Conservation (phyloP, 2,329 filamentous ascomycete genomes). For the Penicillium sp. region DNA sequence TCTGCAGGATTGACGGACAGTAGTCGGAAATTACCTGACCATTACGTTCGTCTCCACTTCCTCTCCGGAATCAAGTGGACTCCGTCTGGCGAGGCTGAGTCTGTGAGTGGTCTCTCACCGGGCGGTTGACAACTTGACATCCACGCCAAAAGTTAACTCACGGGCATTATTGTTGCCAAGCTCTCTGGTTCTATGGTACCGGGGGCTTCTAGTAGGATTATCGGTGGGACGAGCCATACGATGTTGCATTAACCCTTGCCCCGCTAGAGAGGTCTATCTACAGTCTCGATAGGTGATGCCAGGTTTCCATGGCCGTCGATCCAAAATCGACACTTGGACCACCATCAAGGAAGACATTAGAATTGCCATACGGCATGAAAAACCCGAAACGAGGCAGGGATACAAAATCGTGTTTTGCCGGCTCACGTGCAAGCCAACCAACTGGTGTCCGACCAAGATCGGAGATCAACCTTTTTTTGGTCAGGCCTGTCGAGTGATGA, state of each 20-base stretch:
- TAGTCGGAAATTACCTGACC: conserved; percentile 22
- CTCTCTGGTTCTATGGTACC: not conserved
- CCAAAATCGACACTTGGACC: too few relatives aligned
- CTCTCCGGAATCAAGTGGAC: conserved; percentile 1
- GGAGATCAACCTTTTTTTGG: not conserved
- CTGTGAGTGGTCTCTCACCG: not conserved
- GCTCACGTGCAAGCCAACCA: not conserved
- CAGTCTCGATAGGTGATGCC: not conserved
- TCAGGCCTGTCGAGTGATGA: not conserved
- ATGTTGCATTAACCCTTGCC: not conserved
- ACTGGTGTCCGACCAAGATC: too few relatives aligned
- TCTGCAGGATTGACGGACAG: conserved; percentile 8
- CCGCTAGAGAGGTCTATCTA: conserved; percentile 3
- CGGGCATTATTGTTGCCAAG: not conserved
- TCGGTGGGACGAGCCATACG: not conserved
- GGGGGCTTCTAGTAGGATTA: not conserved
- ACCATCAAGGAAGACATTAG: too few relatives aligned
- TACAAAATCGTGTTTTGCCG: too few relatives aligned
- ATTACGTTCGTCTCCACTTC: conserved; percentile 7
- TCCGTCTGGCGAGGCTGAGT: not conserved
- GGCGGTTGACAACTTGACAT: not conserved
- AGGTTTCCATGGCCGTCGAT: not conserved
- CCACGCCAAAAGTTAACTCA: not conserved
- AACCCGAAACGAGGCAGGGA: too few relatives aligned
- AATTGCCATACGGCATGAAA: too few relatives aligned